phyloP scores from a whole-genome alignment of 345 rosid genomes.

The Pseudoturritis turrita region DNA sequence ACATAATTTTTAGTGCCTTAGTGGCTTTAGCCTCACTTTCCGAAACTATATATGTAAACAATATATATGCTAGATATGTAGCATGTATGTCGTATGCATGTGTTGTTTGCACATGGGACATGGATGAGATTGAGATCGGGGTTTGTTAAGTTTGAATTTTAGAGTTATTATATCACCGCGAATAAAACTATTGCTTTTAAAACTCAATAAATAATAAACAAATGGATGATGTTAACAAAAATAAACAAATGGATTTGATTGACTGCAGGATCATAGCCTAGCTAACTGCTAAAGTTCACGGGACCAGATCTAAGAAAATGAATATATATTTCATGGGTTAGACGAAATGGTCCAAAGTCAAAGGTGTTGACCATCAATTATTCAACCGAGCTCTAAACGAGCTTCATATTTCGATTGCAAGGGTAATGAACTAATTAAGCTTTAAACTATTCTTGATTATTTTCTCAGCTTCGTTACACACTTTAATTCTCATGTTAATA shows the following conservation, averaged over 20 bases:
- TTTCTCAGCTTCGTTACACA: neutral
- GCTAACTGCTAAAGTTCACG: slow-evolving; percentile 33
- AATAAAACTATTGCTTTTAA: neutral
- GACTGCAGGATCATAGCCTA: slow-evolving; percentile 21
- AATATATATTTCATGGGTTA: neutral
- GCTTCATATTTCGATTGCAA: neutral
- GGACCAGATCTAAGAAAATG: slow-evolving; percentile 22
- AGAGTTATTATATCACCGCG: neutral
- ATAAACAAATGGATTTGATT: slow-evolving; percentile 16
- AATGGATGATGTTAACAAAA: neutral
- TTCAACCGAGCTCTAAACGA: neutral
- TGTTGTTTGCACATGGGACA: slow-evolving; percentile 25
- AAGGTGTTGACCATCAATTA: slow-evolving; percentile 27
- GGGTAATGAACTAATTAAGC: neutral
- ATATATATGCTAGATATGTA: slow-evolving; percentile 13
- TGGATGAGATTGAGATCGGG: slow-evolving; percentile 17
- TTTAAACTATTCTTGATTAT: neutral
- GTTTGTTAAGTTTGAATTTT: slow-evolving; percentile 1
- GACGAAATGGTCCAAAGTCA: slow-evolving; percentile 28
- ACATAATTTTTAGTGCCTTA: neutral
- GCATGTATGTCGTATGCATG: slow-evolving; percentile 22
- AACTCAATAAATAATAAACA: slow-evolving; percentile 4
- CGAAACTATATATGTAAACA: neutral
- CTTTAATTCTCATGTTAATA: neutral
- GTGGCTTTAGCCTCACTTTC: slow-evolving; percentile 12